Conservation (phyloP, 106 monocot genomes). For the Phalaenopsis equestris region DNA sequence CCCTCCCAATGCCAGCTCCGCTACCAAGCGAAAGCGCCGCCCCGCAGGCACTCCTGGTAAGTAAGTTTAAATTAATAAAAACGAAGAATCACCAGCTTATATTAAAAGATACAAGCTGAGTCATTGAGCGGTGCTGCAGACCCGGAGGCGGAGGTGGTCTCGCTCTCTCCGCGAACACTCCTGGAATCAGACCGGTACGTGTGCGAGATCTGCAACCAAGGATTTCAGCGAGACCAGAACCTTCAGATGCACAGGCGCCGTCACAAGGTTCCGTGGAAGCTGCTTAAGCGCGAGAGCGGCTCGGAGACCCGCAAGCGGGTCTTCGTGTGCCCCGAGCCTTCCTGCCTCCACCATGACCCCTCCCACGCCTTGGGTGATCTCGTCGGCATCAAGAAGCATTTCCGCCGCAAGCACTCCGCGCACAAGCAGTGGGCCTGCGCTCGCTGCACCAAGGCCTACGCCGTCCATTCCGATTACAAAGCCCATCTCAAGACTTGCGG, state of each 20-base stretch:
- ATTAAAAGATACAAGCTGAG: too few relatives aligned
- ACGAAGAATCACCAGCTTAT: background rate
- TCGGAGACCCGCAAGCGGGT: constrained; percentile 54
- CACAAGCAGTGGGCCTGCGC: constrained; percentile 76
- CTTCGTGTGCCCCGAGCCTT: constrained; percentile 90
- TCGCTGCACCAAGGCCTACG: constrained; percentile 73
- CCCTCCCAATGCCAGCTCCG: constrained; percentile 8
- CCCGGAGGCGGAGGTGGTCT: constrained; percentile 89
- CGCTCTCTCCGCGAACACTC: constrained; percentile 76
- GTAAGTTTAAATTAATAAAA: constrained; percentile 16
- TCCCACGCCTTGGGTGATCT: constrained; percentile 86
- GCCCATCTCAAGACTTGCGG: constrained; percentile 97
- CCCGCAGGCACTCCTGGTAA: constrained; percentile 81
- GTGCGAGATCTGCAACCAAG: constrained; percentile 95
- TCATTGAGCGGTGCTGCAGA: constrained; percentile 23
- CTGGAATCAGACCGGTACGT: constrained; percentile 91
- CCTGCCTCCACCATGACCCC: constrained; percentile 84
- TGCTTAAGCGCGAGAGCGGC: constrained; percentile 55
- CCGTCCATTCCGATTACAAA: constrained; percentile 90
- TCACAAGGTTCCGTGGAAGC: constrained; percentile 98
- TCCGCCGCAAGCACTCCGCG: constrained; percentile 72
- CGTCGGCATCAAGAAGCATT: constrained; percentile 97
- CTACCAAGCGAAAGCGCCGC: constrained; percentile 49
- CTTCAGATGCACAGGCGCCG: constrained; percentile 94
- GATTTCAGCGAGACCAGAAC: constrained; percentile 93